phyloP scores from a whole-genome alignment of 345 rosid species.

The Sapria himalayana region DNA sequence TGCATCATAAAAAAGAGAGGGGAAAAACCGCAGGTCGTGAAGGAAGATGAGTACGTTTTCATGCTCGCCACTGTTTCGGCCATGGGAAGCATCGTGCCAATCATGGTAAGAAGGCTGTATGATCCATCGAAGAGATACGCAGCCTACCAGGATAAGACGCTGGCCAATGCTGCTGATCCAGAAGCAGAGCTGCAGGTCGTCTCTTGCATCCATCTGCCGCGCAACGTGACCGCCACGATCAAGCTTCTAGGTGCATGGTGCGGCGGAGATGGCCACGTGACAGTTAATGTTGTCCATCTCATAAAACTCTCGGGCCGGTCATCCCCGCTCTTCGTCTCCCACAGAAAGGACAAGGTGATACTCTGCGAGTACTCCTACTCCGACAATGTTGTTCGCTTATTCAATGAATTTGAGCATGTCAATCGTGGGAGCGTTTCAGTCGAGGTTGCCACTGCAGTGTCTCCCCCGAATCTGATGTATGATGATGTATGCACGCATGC shows the following conservation, averaged over 20 bases:
- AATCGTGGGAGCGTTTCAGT: conserved; percentile 9
- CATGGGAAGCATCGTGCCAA: conserved; percentile 16
- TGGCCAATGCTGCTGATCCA: conserved; percentile 12
- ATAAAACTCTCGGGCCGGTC: conserved; percentile 27
- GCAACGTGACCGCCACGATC: conserved; percentile 15
- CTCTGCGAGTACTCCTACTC: conserved; percentile 9
- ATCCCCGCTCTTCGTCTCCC: conserved; percentile 29
- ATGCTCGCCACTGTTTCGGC: not conserved
- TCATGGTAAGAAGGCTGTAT: conserved; percentile 19
- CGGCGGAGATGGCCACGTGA: conserved; percentile 15
- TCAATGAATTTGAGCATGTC: conserved; percentile 13
- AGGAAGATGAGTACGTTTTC: not conserved
- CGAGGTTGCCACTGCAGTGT: conserved; percentile 17
- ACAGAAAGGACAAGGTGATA: conserved; percentile 15
- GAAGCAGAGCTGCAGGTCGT: conserved; percentile 21
- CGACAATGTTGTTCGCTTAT: conserved; percentile 20
- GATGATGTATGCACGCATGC: conserved; percentile 42
- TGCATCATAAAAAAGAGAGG: too few species aligned
- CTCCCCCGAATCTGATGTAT: conserved; percentile 27
- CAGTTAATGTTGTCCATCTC: conserved; percentile 30
- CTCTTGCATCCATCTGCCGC: conserved; percentile 29
- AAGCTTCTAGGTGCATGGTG: conserved; percentile 16
- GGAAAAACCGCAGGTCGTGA: conserved; percentile 5
- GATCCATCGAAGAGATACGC: conserved; percentile 33
- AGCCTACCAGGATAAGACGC: conserved; percentile 28